A percentile compares a stretch with the other conserved stretches of the same genome.
These are phyloP conservation scores for Penicillium odoratum DNA, from an alignment of 495 filamentous ascomycete species.

Conservation along the genomic window DNA sequence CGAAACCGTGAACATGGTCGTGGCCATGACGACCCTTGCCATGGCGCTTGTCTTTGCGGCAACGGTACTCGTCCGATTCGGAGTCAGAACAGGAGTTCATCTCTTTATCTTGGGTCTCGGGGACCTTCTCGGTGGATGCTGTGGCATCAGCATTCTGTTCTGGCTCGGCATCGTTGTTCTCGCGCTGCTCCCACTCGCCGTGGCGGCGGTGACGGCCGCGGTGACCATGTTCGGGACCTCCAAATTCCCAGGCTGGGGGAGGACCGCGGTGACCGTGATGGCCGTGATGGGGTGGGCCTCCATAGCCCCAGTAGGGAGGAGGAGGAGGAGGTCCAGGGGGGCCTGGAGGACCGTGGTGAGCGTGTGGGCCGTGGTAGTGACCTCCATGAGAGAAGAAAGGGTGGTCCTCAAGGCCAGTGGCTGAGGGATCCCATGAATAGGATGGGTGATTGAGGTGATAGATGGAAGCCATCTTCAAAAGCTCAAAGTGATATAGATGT, in stretches of 20 bases:
- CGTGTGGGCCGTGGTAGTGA: conserved; percentile 16
- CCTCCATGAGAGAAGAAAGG: conserved; percentile 37
- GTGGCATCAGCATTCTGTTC: background rate
- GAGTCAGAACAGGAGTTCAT: conserved; percentile 8
- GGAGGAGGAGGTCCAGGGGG: conserved; percentile 5
- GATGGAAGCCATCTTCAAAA: conserved; percentile 32
- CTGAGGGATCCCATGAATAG: conserved; percentile 36
- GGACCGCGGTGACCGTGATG: conserved; percentile 3
- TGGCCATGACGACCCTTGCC: conserved; percentile 3
- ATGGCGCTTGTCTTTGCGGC: conserved; percentile 16
- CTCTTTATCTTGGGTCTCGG: conserved; percentile 9
- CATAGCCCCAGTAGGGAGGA: conserved; percentile 19
- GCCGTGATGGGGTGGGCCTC: conserved; percentile 2
- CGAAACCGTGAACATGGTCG: background rate
- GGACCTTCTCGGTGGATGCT: conserved; percentile 1
- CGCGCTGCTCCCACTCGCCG: conserved; percentile 1
- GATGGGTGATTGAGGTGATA: conserved; percentile 38
- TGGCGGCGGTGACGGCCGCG: background rate
- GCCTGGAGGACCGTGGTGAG: conserved; percentile 8
- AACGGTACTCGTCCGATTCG: conserved; percentile 15
- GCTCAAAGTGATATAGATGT: background rate
- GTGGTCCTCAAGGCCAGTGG: conserved; percentile 35
- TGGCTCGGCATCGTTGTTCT: background rate
- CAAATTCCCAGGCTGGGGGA: conserved; percentile 18
- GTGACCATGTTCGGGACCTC: conserved; percentile 1